phyloP scores from a whole-genome alignment of 371 early-diverging fungal genomes.

The Entomophthora muscae region DNA sequence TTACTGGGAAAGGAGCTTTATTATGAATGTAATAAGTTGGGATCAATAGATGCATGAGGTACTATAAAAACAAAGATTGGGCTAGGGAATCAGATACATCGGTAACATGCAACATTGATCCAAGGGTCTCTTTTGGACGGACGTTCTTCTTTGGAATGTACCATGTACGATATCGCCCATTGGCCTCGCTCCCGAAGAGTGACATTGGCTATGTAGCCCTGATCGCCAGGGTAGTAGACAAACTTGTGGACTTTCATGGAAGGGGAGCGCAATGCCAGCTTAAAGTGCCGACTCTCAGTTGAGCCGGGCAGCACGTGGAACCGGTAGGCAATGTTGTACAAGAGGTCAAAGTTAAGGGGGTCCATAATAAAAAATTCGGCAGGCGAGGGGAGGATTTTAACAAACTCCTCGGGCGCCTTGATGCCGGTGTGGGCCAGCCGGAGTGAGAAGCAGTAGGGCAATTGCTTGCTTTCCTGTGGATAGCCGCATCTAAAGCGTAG shows the following conservation, averaged over 20 bases:
- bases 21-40: no score
- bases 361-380: constrained; percentile 1
- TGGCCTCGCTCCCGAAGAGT: constrained; percentile 7
- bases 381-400: neutral
- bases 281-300: neutral
- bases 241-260: constrained; percentile 7
- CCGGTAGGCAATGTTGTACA: constrained; percentile 8
- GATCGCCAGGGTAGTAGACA: constrained; percentile 7
- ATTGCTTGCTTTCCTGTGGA: neutral
- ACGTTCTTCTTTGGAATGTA: neutral
- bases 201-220: constrained; percentile 7
- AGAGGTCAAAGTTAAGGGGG: constrained; percentile 5
- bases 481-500: neutral
- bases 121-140: constrained; percentile 1
- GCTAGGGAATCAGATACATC: constrained; percentile 7
- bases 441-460: constrained; percentile 1
- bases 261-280: constrained; percentile 4
- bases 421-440: neutral
- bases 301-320: constrained; percentile 4
- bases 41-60: no score
- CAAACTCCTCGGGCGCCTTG: constrained; percentile 8
- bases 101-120: constrained; percentile 7
- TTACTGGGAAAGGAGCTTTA: no score
- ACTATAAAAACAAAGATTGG: no score
- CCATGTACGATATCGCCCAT: constrained; percentile 4